These are phyloP conservation scores for Articulospora tetracladia DNA, from an alignment of 495 filamentous ascomycete genomes.

Conservation along the genomic window DNA sequence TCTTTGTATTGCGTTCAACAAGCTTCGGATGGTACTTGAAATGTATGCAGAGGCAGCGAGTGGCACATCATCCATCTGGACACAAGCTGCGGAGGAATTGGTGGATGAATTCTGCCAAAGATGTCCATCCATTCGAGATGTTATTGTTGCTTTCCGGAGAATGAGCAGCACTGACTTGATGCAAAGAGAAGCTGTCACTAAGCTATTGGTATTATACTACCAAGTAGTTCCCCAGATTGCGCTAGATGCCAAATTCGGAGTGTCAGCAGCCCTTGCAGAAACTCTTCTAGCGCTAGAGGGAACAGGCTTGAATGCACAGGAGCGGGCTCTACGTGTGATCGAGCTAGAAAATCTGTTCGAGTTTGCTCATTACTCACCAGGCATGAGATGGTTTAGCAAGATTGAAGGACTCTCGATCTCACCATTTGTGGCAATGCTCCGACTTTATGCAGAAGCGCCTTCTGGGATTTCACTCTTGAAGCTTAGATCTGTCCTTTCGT, in stretches of 20 bases:
- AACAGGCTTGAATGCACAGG: conserved; percentile 38
- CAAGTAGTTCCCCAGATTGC: conserved; percentile 76
- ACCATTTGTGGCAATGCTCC: conserved; percentile 61
- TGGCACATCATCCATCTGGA: conserved; percentile 51
- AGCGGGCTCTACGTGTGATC: conserved; percentile 50
- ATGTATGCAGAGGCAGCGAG: conserved; percentile 47
- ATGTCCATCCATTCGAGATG: conserved; percentile 73
- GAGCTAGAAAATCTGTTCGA: conserved; percentile 72
- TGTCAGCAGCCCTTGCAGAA: conserved; percentile 67
- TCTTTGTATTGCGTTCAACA: conserved; percentile 71
- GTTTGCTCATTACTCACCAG: conserved; percentile 71
- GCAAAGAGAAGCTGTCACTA: conserved; percentile 72
- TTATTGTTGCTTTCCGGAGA: conserved; percentile 63
- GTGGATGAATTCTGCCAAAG: conserved; percentile 71
- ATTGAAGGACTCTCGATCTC: conserved; percentile 47
- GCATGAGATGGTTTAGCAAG: conserved; percentile 75
- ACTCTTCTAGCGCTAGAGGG: conserved; percentile 51
- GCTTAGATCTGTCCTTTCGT: conserved; percentile 41
- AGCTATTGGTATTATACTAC: conserved; percentile 75
- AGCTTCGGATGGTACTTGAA: conserved; percentile 58
- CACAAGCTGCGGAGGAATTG: conserved; percentile 59
- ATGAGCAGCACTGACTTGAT: conserved; percentile 63
- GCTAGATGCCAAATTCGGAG: conserved; percentile 79
- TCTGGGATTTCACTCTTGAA: conserved; percentile 36
- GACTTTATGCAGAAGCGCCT: conserved; percentile 43